A percentile compares a stretch with the other conserved stretches of the same genome.
Evolutionary conservation across 257 asterid species (phyloP).

Genomic region (Lithospermum erythrorhizon): DNA sequence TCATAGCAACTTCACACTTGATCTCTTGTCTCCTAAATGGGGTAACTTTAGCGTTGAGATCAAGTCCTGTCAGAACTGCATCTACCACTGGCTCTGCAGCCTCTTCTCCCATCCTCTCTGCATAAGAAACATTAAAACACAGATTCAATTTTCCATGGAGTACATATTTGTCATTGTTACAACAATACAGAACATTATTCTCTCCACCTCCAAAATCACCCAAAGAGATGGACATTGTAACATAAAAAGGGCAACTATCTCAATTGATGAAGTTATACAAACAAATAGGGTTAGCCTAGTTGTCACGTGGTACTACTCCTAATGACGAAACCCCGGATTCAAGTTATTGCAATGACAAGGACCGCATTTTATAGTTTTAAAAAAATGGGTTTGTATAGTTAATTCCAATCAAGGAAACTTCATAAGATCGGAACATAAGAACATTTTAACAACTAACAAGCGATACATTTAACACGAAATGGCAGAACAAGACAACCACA

Average conservation of each 20-base stretch:
- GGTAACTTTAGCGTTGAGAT: slow-evolving; percentile 38
- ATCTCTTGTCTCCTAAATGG: slow-evolving; percentile 17
- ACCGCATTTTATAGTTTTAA: no score
- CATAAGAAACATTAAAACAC: slow-evolving; percentile 25
- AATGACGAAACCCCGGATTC: no score
- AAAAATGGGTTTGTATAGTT: background rate
- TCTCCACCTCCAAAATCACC: no score
- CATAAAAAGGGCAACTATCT: no score
- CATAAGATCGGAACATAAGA: background rate
- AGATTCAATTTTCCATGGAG: background rate
- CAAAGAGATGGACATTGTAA: no score
- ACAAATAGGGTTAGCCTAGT: no score
- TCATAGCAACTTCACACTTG: slow-evolving; percentile 14
- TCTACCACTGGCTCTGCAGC: slow-evolving; percentile 3
- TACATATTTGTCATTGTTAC: no score
- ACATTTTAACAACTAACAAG: no score
- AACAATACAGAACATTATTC: background rate
- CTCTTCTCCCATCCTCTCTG: slow-evolving; percentile 29
- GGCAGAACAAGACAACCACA: background rate
- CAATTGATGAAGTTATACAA: background rate
- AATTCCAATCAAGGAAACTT: background rate
- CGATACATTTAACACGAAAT: no score
- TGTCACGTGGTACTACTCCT: no score
- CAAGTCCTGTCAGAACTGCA: slow-evolving; percentile 29
- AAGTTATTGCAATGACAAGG: no score